Conservation (phyloP, 768 basidiomycete species). For the Boletus sp. region DNA sequence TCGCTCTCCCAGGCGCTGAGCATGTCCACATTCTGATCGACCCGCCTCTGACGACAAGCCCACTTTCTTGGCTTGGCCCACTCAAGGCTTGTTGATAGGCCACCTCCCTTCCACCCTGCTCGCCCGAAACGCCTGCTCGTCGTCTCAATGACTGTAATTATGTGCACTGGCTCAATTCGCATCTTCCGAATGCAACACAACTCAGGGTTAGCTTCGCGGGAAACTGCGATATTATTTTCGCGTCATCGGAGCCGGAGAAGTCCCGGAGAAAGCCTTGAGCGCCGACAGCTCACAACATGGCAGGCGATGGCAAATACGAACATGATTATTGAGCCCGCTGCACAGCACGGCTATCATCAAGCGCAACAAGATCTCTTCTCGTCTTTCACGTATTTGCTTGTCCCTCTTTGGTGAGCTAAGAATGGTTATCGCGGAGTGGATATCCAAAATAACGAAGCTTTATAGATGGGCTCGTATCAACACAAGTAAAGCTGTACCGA, state of each 20-base stretch:
- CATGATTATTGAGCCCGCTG: conserved; percentile 24
- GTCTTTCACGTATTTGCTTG: conserved; percentile 16
- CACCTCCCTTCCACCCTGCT: background rate
- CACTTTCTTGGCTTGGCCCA: background rate
- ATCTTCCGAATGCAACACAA: background rate
- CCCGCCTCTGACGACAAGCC: conserved; percentile 7
- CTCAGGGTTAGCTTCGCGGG: conserved; percentile 27
- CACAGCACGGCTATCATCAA: conserved; percentile 33
- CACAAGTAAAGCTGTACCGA: conserved; percentile 15
- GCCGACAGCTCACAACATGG: conserved; percentile 30
- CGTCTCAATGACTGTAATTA: background rate
- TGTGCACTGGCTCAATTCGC: background rate
- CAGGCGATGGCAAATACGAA: conserved; percentile 24
- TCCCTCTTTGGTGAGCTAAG: conserved; percentile 16
- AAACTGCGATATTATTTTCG: conserved; percentile 4
- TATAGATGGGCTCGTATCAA: conserved; percentile 24
- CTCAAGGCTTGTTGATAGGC: conserved; percentile 1
- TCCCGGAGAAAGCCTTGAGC: conserved; percentile 25
- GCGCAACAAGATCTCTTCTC: conserved; percentile 26
- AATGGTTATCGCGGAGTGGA: conserved; percentile 25
- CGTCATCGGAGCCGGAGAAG: conserved; percentile 20
- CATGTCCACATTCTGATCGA: conserved; percentile 3
- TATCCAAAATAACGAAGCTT: conserved; percentile 20
- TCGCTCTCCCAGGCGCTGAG: background rate
- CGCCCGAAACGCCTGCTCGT: background rate